Percentiles rank a stretch among this genome's conserved stretches.
Conservation (phyloP, 495 filamentous ascomycete genomes). For the Xylaria scruposa region DNA sequence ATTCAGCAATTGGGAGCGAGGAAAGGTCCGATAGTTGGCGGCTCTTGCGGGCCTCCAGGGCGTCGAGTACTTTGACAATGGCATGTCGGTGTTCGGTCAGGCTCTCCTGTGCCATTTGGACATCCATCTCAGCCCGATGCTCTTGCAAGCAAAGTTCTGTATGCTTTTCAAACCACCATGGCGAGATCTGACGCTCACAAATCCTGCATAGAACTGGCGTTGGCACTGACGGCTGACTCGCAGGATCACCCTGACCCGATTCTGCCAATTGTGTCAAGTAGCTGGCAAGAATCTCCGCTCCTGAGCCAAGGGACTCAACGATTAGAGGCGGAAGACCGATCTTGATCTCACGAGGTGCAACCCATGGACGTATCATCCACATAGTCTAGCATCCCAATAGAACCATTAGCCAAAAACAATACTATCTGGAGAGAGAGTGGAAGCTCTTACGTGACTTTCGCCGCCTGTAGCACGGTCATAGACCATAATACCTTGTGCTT, state of each 20-base stretch:
- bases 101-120: conserved; percentile 91
- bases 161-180: conserved; percentile 99
- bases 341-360: conserved; percentile 85
- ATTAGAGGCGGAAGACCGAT: conserved; percentile 92
- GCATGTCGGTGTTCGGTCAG: conserved; percentile 91
- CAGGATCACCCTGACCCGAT: conserved; percentile 79
- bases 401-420: conserved; percentile 10
- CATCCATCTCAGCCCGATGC: conserved; percentile 95
- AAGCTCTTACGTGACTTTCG: conserved; percentile 81
- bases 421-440: neutral
- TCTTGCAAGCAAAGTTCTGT: conserved; percentile 95
- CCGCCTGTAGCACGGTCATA: conserved; percentile 87
- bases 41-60: conserved; percentile 81
- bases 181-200: conserved; percentile 95
- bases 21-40: conserved; percentile 66
- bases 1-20: conserved; percentile 72
- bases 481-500: conserved; percentile 97
- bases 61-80: conserved; percentile 96
- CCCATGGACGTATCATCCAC: conserved; percentile 99
- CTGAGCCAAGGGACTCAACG: conserved; percentile 91
- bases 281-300: conserved; percentile 91
- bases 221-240: conserved; percentile 77
- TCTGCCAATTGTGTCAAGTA: conserved; percentile 91
- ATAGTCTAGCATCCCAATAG: conserved; percentile 72
- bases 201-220: conserved; percentile 92